Evolutionary conservation across 345 rosid species (phyloP).

Genomic region (Adansonia digitata): DNA sequence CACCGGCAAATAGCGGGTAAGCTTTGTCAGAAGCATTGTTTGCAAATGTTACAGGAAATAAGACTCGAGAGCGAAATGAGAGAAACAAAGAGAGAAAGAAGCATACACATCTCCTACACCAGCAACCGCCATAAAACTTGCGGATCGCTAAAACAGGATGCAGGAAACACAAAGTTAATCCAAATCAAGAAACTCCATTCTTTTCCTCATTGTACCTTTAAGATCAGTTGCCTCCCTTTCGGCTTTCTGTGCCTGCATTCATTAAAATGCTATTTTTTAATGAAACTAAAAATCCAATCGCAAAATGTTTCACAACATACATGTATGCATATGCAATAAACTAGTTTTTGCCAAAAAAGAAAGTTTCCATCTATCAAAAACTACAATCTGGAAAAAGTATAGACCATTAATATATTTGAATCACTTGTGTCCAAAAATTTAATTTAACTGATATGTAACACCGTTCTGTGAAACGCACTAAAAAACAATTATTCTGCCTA

Average conservation of each 20-base stretch:
- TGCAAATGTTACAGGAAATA: not conserved
- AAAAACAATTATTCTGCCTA: not conserved
- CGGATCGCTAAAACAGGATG: conserved; percentile 25
- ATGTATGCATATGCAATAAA: not conserved
- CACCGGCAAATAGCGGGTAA: not conserved
- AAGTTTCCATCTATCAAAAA: not conserved
- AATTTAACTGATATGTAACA: not conserved
- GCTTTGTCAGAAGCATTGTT: not conserved
- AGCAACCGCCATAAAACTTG: conserved; percentile 35
- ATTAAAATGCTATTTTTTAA: not conserved
- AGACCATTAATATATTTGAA: not conserved
- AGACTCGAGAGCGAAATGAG: not conserved
- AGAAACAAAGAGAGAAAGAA: not conserved
- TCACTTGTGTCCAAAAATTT: not conserved
- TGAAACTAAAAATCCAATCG: not conserved
- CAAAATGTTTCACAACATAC: not conserved
- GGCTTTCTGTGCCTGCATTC: conserved; percentile 86
- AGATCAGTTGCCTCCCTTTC: conserved; percentile 92
- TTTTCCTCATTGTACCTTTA: conserved; percentile 89
- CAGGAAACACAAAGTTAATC: conserved; percentile 42
- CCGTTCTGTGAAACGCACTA: not conserved
- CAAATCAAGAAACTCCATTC: conserved; percentile 97
- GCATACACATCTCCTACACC: conserved; percentile 18
- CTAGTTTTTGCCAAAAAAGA: not conserved
- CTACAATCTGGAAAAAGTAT: not conserved